A percentile compares a stretch with the other conserved stretches of the same genome.
These are phyloP conservation scores for Irineochytrium annulatum DNA, from an alignment of 192 early-diverging fungal species.

Conservation along the genomic window DNA sequence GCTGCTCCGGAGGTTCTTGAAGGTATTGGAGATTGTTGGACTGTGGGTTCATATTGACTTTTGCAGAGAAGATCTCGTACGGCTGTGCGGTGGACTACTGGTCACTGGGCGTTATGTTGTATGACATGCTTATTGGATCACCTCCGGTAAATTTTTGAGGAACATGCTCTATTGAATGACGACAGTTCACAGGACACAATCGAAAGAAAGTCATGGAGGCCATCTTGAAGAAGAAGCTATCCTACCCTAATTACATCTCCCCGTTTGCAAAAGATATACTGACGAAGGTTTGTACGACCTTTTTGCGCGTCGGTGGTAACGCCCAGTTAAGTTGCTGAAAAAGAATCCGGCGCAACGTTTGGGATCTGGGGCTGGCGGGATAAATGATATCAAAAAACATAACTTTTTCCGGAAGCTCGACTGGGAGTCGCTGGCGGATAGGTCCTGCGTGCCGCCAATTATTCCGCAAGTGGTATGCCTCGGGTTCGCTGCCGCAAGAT, in stretches of 20 bases:
- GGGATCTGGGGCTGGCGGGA: conserved; percentile 30
- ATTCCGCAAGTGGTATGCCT: conserved; percentile 46
- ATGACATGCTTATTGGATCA: conserved; percentile 84
- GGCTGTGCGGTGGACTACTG: conserved; percentile 80
- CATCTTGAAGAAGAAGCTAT: conserved; percentile 78
- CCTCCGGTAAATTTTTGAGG: conserved; percentile 21
- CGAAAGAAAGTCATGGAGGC: conserved; percentile 79
- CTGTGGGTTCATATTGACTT: no score
- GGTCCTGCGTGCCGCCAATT: conserved; percentile 32
- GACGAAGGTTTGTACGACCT: conserved; percentile 37
- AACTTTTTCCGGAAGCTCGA: conserved; percentile 62
- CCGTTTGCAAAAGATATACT: conserved; percentile 74
- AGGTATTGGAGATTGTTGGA: no score
- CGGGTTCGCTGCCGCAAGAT: not conserved
- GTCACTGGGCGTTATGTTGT: conserved; percentile 85
- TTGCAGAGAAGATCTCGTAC: conserved; percentile 22
- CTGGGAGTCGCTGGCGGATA: conserved; percentile 45
- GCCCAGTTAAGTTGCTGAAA: conserved; percentile 40
- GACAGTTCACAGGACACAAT: conserved; percentile 75
- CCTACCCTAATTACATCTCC: conserved; percentile 75
- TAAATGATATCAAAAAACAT: conserved; percentile 61
- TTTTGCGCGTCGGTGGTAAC: not conserved
- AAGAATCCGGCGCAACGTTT: conserved; percentile 60
- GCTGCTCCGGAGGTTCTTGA: conserved; percentile 61
- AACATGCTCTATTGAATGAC: conserved; percentile 6